phyloP scores from a whole-genome alignment of 1,139 yeast species.

The Pneumocystis canis region DNA sequence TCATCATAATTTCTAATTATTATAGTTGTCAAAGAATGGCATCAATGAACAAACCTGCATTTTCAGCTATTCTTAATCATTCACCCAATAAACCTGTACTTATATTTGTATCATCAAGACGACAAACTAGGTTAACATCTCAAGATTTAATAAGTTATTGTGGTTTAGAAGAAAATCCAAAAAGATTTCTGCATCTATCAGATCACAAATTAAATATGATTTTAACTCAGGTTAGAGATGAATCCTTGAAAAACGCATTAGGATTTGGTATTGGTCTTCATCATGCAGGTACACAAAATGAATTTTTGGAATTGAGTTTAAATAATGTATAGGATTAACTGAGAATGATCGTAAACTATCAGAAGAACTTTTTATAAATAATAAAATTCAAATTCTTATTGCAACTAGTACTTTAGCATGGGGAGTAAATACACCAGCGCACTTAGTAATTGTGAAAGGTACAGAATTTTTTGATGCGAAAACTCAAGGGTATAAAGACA shows the following conservation, averaged over 20 bases:
- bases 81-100: conserved; percentile 87
- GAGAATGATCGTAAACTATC: conserved; percentile 79
- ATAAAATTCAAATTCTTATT: conserved; percentile 74
- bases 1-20: conserved; percentile 36
- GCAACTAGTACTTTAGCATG: conserved; percentile 95
- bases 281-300: conserved; percentile 58
- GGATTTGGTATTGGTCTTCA: conserved; percentile 95
- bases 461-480: conserved; percentile 79
- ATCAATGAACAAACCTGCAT: conserved; percentile 88
- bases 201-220: conserved; percentile 61
- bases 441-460: conserved; percentile 83
- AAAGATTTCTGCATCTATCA: conserved; percentile 64
- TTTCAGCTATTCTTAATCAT: conserved; percentile 88
- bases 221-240: conserved; percentile 63
- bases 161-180: conserved; percentile 87
- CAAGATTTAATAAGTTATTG: conserved; percentile 82
- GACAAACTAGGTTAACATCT: conserved; percentile 93
- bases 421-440: conserved; percentile 95
- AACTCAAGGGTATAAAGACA: conserved; percentile 64
- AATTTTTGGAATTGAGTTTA: background rate
- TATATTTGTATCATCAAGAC: conserved; percentile 89
- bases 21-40: conserved; percentile 9
- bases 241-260: conserved; percentile 63
- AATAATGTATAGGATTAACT: conserved; percentile 32
- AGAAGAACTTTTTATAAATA: conserved; percentile 69